Percentiles rank a stretch among this genome's conserved stretches.
phyloP scores from a whole-genome alignment of 2,329 filamentous ascomycete species.

The Aureobasidium leucospermi region DNA sequence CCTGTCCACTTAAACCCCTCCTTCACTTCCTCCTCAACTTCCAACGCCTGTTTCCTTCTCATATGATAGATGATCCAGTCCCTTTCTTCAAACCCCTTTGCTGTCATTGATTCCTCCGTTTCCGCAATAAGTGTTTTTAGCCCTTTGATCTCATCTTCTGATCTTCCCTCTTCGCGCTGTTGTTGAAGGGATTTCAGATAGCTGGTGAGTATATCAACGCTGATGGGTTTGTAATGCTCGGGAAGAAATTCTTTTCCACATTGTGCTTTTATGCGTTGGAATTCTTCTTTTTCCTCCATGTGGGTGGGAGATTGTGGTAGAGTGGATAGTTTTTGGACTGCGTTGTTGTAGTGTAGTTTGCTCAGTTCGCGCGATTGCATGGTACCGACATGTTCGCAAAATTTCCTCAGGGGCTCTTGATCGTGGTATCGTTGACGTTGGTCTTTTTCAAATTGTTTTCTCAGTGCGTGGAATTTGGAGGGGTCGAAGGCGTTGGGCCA shows the following conservation, averaged over 20 bases:
- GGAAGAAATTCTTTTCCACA: background rate
- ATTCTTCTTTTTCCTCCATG: background rate
- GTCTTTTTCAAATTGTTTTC: background rate
- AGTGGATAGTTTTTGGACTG: background rate
- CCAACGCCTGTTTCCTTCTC: background rate
- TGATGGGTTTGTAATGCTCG: background rate
- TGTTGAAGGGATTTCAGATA: background rate
- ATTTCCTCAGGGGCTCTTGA: background rate
- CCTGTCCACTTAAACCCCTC: background rate
- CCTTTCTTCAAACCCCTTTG: background rate
- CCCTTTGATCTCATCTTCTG: background rate
- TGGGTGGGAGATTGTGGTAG: background rate
- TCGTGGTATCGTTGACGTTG: background rate
- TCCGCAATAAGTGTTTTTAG: background rate
- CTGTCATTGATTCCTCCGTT: background rate
- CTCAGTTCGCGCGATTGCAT: background rate
- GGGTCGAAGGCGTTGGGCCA: background rate
- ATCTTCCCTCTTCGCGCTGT: background rate
- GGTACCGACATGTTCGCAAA: background rate
- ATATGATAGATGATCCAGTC: background rate
- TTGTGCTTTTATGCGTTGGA: background rate
- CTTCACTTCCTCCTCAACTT: background rate
- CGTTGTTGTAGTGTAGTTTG: background rate
- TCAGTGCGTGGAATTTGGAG: background rate
- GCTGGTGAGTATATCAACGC: background rate